Evolutionary conservation across 257 asterid species (phyloP), one percentile per base, ranked within the genome.

Genomic region (Plantago ovata): DNA sequence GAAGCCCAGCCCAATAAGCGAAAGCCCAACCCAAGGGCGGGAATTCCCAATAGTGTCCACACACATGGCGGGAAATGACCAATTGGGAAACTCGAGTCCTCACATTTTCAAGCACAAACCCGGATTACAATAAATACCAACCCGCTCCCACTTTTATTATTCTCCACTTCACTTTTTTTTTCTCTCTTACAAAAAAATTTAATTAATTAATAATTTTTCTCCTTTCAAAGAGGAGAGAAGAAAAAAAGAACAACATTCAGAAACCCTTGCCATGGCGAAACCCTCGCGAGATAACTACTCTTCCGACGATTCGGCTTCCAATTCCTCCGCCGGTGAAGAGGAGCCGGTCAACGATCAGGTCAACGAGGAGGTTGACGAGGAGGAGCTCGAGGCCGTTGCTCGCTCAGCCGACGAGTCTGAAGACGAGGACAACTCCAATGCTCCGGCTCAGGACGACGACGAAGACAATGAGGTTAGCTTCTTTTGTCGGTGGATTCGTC

Each of bases 331-430:
- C 56, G 87, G 78, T 60, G 94, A 84, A 54, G 84, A 82, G 62
- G 57, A 81, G 63, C 54, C 58, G 66, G 87, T 67, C 65, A 79
- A 77, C 75, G 85, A 81, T 72, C 83, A 69, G 64, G 63, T 65
- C 46, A 68, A 69, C 66, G 94, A 82, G 2, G 96, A 81, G 74
- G 95, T 79, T 44, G 99, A 93, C 58, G 96, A 94, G 55, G 96
- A 84, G 78, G 97, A 94, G 75, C 89, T 86, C 10, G 94, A 86
- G 67, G 97, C 92, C n/a, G 99, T 94, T 8, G 96, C 90, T 41
- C 85, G 94, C 39, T 38, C 85, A 0, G 96, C 95, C 13, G 90
- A 85, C 0, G 95, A 89, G 40, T 83, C 87, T 1, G 95, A 74
- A 1, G 90, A 78, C 0, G 82, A 81, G 6, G 88, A 65, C 13